Conservation (phyloP, 1,284 basidiomycete species). For the Apiotrichum gamsii region DNA sequence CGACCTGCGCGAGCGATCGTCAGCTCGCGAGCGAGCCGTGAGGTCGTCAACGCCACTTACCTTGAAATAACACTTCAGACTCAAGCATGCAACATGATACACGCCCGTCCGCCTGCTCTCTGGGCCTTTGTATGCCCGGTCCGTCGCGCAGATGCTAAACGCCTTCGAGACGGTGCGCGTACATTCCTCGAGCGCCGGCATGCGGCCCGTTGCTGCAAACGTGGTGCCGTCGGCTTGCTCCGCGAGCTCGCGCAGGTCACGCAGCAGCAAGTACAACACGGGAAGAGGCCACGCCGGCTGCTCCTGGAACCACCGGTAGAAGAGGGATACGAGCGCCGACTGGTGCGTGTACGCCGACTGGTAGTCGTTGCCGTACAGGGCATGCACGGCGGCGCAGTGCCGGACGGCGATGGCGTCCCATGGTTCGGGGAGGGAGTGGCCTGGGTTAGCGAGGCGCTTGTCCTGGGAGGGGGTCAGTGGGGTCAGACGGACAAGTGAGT, state of each 20-base stretch:
- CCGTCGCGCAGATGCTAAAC: slow-evolving; percentile 82
- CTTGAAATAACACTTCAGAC: slow-evolving; percentile 91
- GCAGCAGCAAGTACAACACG: slow-evolving; percentile 67
- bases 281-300: slow-evolving; percentile 78
- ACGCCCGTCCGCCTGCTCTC: slow-evolving; percentile 88
- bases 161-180: slow-evolving; percentile 84
- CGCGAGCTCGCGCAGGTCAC: slow-evolving; percentile 73
- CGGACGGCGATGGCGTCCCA: slow-evolving; percentile 42
- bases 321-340: slow-evolving; percentile 52
- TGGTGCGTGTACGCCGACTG: slow-evolving; percentile 40
- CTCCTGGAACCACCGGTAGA: slow-evolving; percentile 67
- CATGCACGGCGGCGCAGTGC: slow-evolving; percentile 40
- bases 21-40: background rate
- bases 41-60: slow-evolving; percentile 52
- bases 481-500: background rate
- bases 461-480: slow-evolving; percentile 19
- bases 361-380: slow-evolving; percentile 30
- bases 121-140: slow-evolving; percentile 64
- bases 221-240: slow-evolving; percentile 47
- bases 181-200: slow-evolving; percentile 81
- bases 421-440: slow-evolving; percentile 33
- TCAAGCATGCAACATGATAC: slow-evolving; percentile 86
- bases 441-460: slow-evolving; percentile 29
- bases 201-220: slow-evolving; percentile 49
- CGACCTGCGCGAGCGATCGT: slow-evolving; percentile 55